Evolutionary conservation across 306 rosid genomes (phyloP).

Genomic region (Neltuma alba): DNA sequence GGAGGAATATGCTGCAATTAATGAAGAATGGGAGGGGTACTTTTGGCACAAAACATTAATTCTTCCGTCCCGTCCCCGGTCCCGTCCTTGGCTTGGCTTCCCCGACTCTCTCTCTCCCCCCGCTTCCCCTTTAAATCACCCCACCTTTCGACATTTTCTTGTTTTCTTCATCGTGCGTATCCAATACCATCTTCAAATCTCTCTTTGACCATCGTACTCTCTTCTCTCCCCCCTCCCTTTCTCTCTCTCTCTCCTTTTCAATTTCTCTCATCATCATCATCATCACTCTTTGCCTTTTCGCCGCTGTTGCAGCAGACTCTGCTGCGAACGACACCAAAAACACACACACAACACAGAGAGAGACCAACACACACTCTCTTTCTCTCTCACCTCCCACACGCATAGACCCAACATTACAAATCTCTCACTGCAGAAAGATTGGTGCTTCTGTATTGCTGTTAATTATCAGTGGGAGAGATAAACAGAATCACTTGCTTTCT

Average conservation of each 20-base stretch:
- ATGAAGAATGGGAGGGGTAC: slow-evolving; percentile 32
- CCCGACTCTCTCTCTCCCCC: too few relatives aligned
- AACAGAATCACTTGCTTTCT: slow-evolving; percentile 26
- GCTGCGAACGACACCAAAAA: slow-evolving; percentile 15
- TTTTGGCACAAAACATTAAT: slow-evolving; percentile 11
- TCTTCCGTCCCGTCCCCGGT: neutral
- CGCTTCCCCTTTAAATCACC: neutral
- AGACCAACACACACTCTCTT: neutral
- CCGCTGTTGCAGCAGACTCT: slow-evolving; percentile 65
- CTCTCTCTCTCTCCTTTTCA: neutral
- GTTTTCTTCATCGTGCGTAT: slow-evolving; percentile 39
- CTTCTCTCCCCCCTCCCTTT: neutral
- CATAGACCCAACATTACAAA: neutral
- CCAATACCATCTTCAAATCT: slow-evolving; percentile 62
- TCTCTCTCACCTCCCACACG: neutral
- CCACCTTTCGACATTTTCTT: neutral
- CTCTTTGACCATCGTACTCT: slow-evolving; percentile 85
- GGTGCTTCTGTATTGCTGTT: slow-evolving; percentile 28
- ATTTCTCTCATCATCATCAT: slow-evolving; percentile 36
- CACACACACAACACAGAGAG: neutral
- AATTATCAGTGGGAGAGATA: slow-evolving; percentile 1
- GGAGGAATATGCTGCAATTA: slow-evolving; percentile 28
- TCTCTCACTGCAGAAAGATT: neutral
- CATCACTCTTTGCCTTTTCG: slow-evolving; percentile 63
- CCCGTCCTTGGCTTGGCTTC: too few relatives aligned